Conservation (phyloP, 1,284 basidiomycete genomes). For the Papiliotrema flavescens region DNA sequence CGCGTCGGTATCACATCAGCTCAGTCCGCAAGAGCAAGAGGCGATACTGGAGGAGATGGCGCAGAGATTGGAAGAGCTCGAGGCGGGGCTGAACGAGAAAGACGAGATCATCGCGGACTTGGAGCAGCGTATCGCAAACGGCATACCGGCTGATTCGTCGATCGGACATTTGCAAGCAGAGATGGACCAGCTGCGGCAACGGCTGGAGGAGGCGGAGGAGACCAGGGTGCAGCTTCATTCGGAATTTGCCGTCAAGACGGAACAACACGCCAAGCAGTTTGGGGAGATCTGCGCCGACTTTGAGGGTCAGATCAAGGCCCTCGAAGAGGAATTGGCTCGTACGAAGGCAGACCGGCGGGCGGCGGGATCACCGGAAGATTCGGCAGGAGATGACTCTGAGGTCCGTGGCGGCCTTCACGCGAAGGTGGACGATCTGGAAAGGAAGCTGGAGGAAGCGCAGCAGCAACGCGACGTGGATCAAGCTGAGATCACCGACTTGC, state of each 20-base stretch:
- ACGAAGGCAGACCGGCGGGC: slow-evolving; percentile 7
- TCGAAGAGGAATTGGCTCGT: slow-evolving; percentile 20
- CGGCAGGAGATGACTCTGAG: slow-evolving; percentile 6
- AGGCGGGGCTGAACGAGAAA: slow-evolving; percentile 28
- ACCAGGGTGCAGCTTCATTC: slow-evolving; percentile 17
- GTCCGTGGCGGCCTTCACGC: slow-evolving; percentile 8
- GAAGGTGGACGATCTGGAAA: neutral
- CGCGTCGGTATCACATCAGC: neutral
- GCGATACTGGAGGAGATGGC: slow-evolving; percentile 8
- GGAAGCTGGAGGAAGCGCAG: slow-evolving; percentile 7
- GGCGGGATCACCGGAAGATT: neutral
- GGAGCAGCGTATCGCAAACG: slow-evolving; percentile 11
- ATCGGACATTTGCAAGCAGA: neutral
- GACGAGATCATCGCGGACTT: slow-evolving; percentile 24
- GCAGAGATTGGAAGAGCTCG: slow-evolving; percentile 22
- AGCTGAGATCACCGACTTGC: neutral
- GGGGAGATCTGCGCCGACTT: slow-evolving; percentile 38
- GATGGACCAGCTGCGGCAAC: slow-evolving; percentile 10
- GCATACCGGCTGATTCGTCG: neutral
- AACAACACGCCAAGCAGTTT: slow-evolving; percentile 37
- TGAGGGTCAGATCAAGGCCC: slow-evolving; percentile 26
- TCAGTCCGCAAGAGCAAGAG: neutral
- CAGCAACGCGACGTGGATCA: neutral
- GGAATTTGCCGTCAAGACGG: slow-evolving; percentile 38
- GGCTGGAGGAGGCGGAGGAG: slow-evolving; percentile 28